Evolutionary conservation across 2,329 filamentous ascomycete species (phyloP), one percentile per base, ranked within the genome.

Genomic region (Venturia aucupariae): DNA sequence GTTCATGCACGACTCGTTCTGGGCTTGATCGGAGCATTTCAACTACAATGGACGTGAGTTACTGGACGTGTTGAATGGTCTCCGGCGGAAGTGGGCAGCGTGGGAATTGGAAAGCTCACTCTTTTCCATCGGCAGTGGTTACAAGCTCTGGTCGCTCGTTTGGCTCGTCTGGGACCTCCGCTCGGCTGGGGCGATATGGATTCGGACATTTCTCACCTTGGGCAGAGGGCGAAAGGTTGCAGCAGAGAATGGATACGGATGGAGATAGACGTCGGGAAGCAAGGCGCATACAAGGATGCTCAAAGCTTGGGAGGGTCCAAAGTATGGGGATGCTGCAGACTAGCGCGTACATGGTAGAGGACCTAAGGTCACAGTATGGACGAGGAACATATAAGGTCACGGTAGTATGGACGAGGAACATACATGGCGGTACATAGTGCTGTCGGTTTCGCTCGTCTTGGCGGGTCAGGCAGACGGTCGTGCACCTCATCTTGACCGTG

Each of bases 41-140:
- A 62, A 54, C 61, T 62, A 54, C 7, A 6, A n/a, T 44, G 11
- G 24, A 42, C 1, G 59, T 44, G 22, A 61, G 59, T 38, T 42
- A 15, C 35, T 61, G 27, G 6, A 30, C 38, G 7, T 35, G 17
- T 19, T 6, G 10, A 15, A 17, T 35, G 15, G 4, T 24, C 44
- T 48, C 19, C 5, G 44, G 5, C 44, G 44, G 13, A 48, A 2
- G 5, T 38, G 35, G 13, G 10, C 32, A 27, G 41, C 30, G 1
- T 32, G 11, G 19, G 61, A 19, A 1, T n/a, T 15, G 11, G 6
- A n/a, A 4, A 2, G 17, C 61, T 54, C 44, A 62, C 61, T 27
- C 61, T 41, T 24, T 62, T 62, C 61, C 61, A 62, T 54, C 61
- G 42, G 44, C 61, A 62, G 22, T 62, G 61, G 30, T 62, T 46